Percentiles rank a stretch among this genome's conserved stretches.
These are phyloP conservation scores for Cyberlindnera xishuangbannaensis DNA, from an alignment of 805 yeast genomes.

Conservation along the genomic window DNA sequence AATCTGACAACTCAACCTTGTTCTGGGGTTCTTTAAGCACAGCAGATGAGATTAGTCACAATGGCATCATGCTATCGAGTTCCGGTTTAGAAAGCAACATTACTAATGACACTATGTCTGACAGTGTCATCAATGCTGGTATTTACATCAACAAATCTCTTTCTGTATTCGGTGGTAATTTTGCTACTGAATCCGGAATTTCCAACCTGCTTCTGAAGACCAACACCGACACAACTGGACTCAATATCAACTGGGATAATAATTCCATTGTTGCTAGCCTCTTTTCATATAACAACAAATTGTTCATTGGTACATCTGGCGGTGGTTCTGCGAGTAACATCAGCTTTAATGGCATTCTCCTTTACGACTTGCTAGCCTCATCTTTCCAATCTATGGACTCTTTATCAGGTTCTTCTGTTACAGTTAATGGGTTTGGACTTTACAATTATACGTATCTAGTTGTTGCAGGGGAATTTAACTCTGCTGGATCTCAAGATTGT, in stretches of 20 bases:
- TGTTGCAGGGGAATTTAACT: conserved; percentile 69
- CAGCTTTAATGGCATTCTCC: conserved; percentile 39
- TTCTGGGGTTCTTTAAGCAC: conserved; percentile 22
- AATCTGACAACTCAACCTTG: conserved; percentile 14
- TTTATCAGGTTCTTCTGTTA: conserved; percentile 25
- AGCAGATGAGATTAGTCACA: conserved; percentile 16
- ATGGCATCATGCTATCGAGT: conserved; percentile 14
- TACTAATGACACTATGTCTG: conserved; percentile 10
- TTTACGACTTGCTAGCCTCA: conserved; percentile 42
- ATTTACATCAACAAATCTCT: conserved; percentile 40
- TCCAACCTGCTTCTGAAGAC: conserved; percentile 24
- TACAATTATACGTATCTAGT: conserved; percentile 38
- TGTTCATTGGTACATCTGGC: conserved; percentile 41
- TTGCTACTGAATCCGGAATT: conserved; percentile 27
- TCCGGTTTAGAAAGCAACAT: conserved; percentile 16
- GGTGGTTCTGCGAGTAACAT: conserved; percentile 27
- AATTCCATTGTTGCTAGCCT: conserved; percentile 16
- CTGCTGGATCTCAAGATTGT: conserved; percentile 55
- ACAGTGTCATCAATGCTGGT: conserved; percentile 30
- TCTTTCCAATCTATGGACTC: conserved; percentile 15
- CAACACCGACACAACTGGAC: conserved; percentile 22
- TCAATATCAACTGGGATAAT: conserved; percentile 26
- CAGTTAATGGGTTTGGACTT: conserved; percentile 33
- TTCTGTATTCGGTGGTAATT: conserved; percentile 57
- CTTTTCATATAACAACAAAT: conserved; percentile 14